phyloP scores from a whole-genome alignment of 441 rosid genomes.

The Bruguiera hainesii region DNA sequence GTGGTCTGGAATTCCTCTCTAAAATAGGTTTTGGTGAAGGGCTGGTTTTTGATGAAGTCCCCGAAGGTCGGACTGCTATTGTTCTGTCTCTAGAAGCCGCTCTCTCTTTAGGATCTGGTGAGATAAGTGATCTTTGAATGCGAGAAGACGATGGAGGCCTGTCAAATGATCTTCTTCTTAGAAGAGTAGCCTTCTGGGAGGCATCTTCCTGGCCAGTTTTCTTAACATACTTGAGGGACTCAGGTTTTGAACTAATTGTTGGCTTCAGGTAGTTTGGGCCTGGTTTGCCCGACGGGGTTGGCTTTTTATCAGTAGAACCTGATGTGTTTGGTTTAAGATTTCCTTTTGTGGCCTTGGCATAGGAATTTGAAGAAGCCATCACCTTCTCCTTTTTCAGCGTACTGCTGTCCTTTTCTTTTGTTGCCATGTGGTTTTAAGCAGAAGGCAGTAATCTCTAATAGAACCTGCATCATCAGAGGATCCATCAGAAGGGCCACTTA shows the following conservation, averaged over 20 bases:
- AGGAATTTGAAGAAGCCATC: conserved; percentile 28
- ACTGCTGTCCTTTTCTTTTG: conserved; percentile 15
- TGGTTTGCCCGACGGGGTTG: conserved; percentile 23
- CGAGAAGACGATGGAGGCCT: conserved; percentile 42
- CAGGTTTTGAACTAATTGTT: conserved; percentile 45
- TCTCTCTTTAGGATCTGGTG: conserved; percentile 35
- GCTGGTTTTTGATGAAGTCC: conserved; percentile 29
- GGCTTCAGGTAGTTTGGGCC: conserved; percentile 56
- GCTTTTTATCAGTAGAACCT: conserved; percentile 7
- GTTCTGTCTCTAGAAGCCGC: conserved; percentile 27
- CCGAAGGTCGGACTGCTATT: conserved; percentile 26
- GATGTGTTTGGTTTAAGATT: conserved; percentile 20
- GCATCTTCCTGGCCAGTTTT: conserved; percentile 26
- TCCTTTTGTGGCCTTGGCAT: conserved; percentile 23
- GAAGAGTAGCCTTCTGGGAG: conserved; percentile 22
- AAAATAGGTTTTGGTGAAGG: conserved; percentile 15
- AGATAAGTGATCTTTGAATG: conserved; percentile 26
- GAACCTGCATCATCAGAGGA: conserved; percentile 6
- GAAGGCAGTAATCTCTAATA: background rate
- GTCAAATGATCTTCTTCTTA: conserved; percentile 62
- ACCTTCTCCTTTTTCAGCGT: conserved; percentile 36
- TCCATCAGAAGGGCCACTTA: too few relatives aligned
- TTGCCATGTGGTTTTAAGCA: conserved; percentile 31
- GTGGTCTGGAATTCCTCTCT: conserved; percentile 28
- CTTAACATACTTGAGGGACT: conserved; percentile 30